A percentile compares a stretch with the other conserved stretches of the same genome.
phyloP scores from a whole-genome alignment of 2,329 filamentous ascomycete species.

The Bipolaris gigantea region DNA sequence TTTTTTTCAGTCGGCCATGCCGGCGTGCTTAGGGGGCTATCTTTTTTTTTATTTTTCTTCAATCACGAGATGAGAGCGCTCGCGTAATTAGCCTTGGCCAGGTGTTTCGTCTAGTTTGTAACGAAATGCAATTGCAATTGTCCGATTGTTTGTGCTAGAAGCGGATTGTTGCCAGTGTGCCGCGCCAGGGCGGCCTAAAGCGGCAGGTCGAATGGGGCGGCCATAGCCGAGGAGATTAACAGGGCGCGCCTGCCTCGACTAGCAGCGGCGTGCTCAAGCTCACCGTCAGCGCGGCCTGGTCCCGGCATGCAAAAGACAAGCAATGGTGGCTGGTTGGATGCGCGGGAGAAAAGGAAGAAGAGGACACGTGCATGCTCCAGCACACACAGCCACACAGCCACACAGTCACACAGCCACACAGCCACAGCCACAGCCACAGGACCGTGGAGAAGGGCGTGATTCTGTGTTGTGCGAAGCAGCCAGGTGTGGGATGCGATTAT shows the following conservation, averaged over 20 bases:
- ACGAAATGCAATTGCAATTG: not conserved
- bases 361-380: too few species aligned
- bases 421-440: too few species aligned
- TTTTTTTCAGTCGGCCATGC: conserved; percentile 27
- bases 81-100: conserved; percentile 8
- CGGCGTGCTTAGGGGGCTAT: conserved; percentile 27
- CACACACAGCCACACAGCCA: too few species aligned
- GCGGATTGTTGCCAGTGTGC: not conserved
- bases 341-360: too few species aligned
- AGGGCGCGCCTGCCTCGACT: conserved; percentile 20
- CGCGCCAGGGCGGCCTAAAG: conserved; percentile 8
- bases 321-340: too few species aligned
- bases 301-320: too few species aligned
- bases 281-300: not conserved
- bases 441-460: too few species aligned
- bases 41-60: conserved; percentile 13
- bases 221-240: conserved; percentile 27
- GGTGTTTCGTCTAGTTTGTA: not conserved
- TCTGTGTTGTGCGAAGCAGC: too few species aligned
- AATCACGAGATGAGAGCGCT: conserved; percentile 18
- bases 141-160: not conserved
- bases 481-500: too few species aligned
- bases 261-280: not conserved
- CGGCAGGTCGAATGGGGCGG: conserved; percentile 14
- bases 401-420: too few species aligned